Evolutionary conservation across 2,329 filamentous ascomycete genomes (phyloP), one percentile per base, ranked within the genome.

Genomic region (Monosporascus sp.): DNA sequence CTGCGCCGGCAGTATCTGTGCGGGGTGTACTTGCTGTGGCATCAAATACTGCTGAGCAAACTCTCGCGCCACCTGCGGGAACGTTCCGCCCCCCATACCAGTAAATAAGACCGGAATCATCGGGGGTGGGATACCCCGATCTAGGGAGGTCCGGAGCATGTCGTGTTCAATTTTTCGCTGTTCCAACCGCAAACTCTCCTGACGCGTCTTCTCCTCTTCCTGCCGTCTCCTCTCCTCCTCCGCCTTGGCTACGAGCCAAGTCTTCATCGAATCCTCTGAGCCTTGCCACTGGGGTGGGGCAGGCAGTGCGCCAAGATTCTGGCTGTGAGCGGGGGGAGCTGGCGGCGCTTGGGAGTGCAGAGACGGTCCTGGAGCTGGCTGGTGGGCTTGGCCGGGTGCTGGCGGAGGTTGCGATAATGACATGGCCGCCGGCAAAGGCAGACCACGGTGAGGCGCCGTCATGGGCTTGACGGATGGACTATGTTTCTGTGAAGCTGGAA

Each of bases 71-170:
- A 79, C 76, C 57, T 81, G 82, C 20, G 84, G 76, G 27, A 87
- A 68, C 51, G 76, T 74, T 37, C 83, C 83, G 39, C 84, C 85
- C 46, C 80, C 80, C 77, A 90, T 85, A 44, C 85, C 85, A 14
- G 85, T 82, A 68, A 92, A 90, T 24, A 92, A 83, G 54, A 90
- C 73, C 6, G 88, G 88, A 25, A 91, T 79, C 78, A 91, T 82
- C 37, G 85, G 79, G 14, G 88, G 87, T 9, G 88, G 88, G 49
- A 92, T 83, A 11, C 88, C 87, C 38, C 84, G 83, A 51, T 79
- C 76, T 50, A 91, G 68, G 2, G 87, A 88, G 22, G 87, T 84
- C 51, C 80, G 76, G 53, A 92, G 70, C 71, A 92, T 90, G 46
- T 84, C 84, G 64, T 87, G 81, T 69, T 91, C 88, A 52, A 89